Evolutionary conservation across 176 grass and related monocot species (phyloP), one percentile per base, ranked within the genome.

Genomic region (Guadua angustifolia): DNA sequence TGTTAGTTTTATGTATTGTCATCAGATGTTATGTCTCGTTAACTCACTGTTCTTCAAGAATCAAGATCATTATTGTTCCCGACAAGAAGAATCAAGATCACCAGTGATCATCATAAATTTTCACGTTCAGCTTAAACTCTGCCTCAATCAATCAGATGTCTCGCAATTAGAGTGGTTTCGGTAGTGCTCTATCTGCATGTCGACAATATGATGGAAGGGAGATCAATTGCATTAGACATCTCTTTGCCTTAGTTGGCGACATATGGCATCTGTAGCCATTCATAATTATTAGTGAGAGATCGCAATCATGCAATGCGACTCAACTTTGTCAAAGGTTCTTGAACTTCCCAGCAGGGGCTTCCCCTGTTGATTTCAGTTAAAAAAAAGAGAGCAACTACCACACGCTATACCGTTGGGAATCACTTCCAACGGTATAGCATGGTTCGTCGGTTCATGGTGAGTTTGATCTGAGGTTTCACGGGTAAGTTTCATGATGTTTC

Each of bases 221-320:
- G 42, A 21, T 74, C 4, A 9, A 32, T 42, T 10, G 45, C 46
- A 7, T 52, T 42, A 32, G 9, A 42, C 76, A 65, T 56, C 52
- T 55, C 36, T 73, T 22, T 56, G 16, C 44, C 45, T 21, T 19
- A 53, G 58, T n/a, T 75, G 70, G 38, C 6, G 35, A 44, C 19
- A 62, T n/a, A 9, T 64, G 24, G 17, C 61, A 43, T 45, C 38
- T 40, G 35, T 33, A 16, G 45, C 12, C 72, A 57, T 68, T 67
- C 18, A 62, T 46, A 35, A 77, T 60, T 35, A 35, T 71, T 78
- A 50, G 42, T 59, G 64, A 80, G 18, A 58, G n/a, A 64, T 64
- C 35, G 17, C 45, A 72, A 21, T 38, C 44, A 44, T 64, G 44
- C 11, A 65, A 29, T 52, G 13, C n/a, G 57, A 66, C 76, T 16